A percentile compares a stretch with the other conserved stretches of the same genome.
These are phyloP conservation scores for Neckera pumila DNA, from an alignment of 225 moss, liverwort and hornwort genomes.

Conservation along the genomic window DNA sequence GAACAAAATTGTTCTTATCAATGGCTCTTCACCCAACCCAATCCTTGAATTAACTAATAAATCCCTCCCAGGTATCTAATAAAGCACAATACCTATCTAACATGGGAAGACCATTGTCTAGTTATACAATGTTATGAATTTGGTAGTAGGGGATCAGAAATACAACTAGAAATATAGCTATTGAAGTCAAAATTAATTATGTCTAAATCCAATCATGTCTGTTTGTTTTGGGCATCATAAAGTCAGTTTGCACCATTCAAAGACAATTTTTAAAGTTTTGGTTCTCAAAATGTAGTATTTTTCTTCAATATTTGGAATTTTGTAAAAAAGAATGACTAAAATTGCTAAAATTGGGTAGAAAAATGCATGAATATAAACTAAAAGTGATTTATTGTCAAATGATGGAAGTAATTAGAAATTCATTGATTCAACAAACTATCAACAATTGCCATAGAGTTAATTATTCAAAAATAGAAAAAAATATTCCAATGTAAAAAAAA, in stretches of 20 bases:
- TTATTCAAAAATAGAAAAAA: background rate
- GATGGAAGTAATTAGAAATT: background rate
- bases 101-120: too few species aligned
- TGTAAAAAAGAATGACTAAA: background rate
- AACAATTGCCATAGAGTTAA: accelerated
- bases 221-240: background rate
- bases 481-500: too few species aligned
- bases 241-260: background rate
- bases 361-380: too few species aligned
- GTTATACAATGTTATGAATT: too few species aligned
- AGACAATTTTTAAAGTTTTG: background rate
- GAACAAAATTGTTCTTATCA: too few species aligned
- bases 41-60: background rate
- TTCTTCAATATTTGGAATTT: background rate
- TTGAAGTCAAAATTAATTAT: background rate
- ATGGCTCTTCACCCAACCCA: accelerated
- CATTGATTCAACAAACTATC: background rate
- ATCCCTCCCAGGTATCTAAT: accelerated
- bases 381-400: too few species aligned
- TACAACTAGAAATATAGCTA: background rate
- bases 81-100: accelerated
- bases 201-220: accelerated
- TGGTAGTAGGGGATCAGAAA: accelerated
- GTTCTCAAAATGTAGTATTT: background rate
- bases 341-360: too few species aligned